Percentiles rank a stretch among this genome's conserved stretches.
phyloP scores from a whole-genome alignment of 805 yeast species.

The Clavispora fructus region DNA sequence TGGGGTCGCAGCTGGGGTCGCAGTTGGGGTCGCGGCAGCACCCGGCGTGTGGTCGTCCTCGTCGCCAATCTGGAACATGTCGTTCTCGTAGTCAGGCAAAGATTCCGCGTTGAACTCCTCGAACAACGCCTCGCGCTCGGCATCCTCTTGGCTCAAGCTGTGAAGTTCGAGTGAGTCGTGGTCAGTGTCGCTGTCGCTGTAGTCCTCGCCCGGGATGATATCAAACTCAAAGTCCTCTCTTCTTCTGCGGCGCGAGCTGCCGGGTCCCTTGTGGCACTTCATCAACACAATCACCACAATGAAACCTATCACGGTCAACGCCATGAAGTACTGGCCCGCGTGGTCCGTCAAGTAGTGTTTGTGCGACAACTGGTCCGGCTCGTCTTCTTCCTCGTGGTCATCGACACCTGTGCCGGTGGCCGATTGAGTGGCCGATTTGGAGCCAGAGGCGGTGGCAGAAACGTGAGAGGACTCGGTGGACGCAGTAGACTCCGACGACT shows the following conservation, averaged over 20 bases:
- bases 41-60: constrained; percentile 24
- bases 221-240: constrained; percentile 74
- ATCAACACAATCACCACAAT: constrained; percentile 40
- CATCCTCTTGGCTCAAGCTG: constrained; percentile 22
- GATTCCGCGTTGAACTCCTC: constrained; percentile 36
- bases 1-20: no score
- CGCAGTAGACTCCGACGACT: no score
- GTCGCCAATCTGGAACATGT: constrained; percentile 36
- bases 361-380: constrained; percentile 31
- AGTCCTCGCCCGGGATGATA: constrained; percentile 64
- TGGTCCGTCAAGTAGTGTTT: constrained; percentile 36
- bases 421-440: no score
- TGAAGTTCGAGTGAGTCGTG: constrained; percentile 32
- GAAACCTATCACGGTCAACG: constrained; percentile 56
- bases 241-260: constrained; percentile 43
- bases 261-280: constrained; percentile 40
- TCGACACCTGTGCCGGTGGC: no score
- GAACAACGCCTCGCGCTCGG: constrained; percentile 36
- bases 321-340: constrained; percentile 58
- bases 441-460: no score
- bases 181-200: constrained; percentile 35
- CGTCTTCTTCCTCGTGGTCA: constrained; percentile 15
- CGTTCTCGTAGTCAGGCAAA: constrained; percentile 34
- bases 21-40: background rate
- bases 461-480: no score